A percentile compares a stretch with the other conserved stretches of the same genome.
These are phyloP conservation scores for Annulohypoxylon stygium DNA, from an alignment of 495 filamentous ascomycete genomes.

Conservation along the genomic window DNA sequence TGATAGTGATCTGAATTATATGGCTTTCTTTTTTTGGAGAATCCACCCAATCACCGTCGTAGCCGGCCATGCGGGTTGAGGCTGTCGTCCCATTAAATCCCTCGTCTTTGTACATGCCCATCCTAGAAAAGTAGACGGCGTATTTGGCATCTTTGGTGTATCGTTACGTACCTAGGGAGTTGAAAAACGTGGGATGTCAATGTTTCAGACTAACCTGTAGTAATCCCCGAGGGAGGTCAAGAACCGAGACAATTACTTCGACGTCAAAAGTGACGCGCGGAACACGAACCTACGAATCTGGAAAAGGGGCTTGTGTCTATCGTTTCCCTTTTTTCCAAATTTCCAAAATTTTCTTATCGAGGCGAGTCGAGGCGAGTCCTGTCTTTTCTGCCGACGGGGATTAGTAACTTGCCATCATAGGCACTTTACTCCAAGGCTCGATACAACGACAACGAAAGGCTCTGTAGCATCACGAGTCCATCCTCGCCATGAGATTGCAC, in stretches of 20 bases:
- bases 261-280: slow-evolving; percentile 10
- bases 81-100: slow-evolving; percentile 46
- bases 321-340: slow-evolving; percentile 3
- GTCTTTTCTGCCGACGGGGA: not conserved
- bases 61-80: slow-evolving; percentile 45
- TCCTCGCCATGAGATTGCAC: slow-evolving; percentile 7
- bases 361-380: not conserved
- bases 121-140: slow-evolving; percentile 6
- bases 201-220: slow-evolving; percentile 33
- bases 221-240: slow-evolving; percentile 35
- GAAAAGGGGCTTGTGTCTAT: slow-evolving; percentile 10
- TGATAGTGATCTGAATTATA: slow-evolving; percentile 27
- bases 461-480: slow-evolving; percentile 3
- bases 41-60: slow-evolving; percentile 35
- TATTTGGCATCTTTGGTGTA: slow-evolving; percentile 29
- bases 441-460: not conserved
- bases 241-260: not conserved
- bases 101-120: slow-evolving; percentile 32
- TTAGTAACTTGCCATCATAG: slow-evolving; percentile 6
- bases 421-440: slow-evolving; percentile 2
- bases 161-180: slow-evolving; percentile 14
- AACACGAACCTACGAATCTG: not conserved
- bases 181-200: slow-evolving; percentile 42
- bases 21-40: slow-evolving; percentile 15
- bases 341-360: not conserved